Evolutionary conservation across 345 rosid genomes (phyloP).

Genomic region (Hevea brasiliensis): DNA sequence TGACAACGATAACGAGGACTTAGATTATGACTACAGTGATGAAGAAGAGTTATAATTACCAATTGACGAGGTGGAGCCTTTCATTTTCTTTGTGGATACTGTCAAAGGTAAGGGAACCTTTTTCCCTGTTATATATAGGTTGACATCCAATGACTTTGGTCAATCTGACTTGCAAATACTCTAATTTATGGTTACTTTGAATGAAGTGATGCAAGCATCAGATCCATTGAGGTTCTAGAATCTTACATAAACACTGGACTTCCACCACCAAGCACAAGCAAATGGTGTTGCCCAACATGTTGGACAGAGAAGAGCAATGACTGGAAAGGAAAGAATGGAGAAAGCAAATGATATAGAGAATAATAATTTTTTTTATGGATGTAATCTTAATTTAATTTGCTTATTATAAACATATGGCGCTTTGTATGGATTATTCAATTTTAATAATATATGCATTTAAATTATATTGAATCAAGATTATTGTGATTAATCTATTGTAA

Average conservation of each 20-base stretch:
- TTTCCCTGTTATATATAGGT: background rate
- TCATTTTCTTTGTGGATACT: conserved; percentile 83
- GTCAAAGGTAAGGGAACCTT: conserved; percentile 55
- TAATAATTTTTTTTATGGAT: no score
- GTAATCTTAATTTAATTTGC: no score
- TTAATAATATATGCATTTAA: no score
- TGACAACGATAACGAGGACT: conserved; percentile 68
- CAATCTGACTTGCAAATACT: background rate
- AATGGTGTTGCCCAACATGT: conserved; percentile 91
- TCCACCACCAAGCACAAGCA: conserved; percentile 83
- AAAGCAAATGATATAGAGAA: no score
- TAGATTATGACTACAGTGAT: conserved; percentile 88
- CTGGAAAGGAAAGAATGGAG: conserved; percentile 84
- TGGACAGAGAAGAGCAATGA: conserved; percentile 83
- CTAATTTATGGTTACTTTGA: background rate
- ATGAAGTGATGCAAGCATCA: no score
- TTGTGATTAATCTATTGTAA: no score
- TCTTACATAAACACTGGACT: conserved; percentile 78
- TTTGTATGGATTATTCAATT: no score
- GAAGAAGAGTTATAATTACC: conserved; percentile 96
- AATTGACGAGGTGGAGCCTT: conserved; percentile 96
- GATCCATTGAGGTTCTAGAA: conserved; percentile 77
- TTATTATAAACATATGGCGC: no score
- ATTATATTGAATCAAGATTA: no score
- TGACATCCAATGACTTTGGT: background rate